Evolutionary conservation across 2,329 filamentous ascomycete genomes (phyloP).

Genomic region (Ophiocordyceps unilateralis): DNA sequence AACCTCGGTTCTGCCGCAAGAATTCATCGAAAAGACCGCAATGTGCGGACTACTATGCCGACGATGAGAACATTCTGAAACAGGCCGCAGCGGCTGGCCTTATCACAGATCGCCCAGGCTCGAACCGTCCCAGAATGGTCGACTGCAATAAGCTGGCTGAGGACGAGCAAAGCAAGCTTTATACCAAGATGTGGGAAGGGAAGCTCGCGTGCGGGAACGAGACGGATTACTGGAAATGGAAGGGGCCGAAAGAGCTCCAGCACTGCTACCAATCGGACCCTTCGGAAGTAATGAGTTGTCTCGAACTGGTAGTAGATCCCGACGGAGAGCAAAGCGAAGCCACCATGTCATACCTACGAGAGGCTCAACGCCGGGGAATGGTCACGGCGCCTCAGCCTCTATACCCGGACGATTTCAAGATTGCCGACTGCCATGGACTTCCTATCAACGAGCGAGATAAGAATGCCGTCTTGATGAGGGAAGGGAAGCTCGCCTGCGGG

Average conservation of each 20-base stretch:
- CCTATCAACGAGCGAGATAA: not conserved
- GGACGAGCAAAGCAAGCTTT: not conserved
- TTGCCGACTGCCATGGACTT: not conserved
- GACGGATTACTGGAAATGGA: not conserved
- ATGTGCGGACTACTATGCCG: not conserved
- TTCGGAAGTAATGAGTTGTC: no score
- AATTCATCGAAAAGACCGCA: not conserved
- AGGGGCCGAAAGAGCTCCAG: no score
- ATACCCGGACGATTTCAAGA: not conserved
- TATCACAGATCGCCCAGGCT: not conserved
- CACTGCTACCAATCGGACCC: no score
- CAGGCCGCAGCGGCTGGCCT: not conserved
- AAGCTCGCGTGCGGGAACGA: not conserved
- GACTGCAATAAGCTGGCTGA: not conserved
- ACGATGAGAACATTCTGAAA: not conserved
- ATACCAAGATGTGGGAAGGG: not conserved
- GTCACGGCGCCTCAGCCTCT: no score
- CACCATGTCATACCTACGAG: no score
- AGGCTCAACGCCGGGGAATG: not conserved
- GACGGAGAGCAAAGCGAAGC: no score
- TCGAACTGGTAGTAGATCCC: no score
- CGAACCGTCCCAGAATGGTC: not conserved
- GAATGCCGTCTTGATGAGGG: not conserved
- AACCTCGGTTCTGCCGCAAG: not conserved
- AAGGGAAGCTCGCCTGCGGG: not conserved